Evolutionary conservation across 1,284 basidiomycete genomes (phyloP).

Genomic region (Ustilago sp.): DNA sequence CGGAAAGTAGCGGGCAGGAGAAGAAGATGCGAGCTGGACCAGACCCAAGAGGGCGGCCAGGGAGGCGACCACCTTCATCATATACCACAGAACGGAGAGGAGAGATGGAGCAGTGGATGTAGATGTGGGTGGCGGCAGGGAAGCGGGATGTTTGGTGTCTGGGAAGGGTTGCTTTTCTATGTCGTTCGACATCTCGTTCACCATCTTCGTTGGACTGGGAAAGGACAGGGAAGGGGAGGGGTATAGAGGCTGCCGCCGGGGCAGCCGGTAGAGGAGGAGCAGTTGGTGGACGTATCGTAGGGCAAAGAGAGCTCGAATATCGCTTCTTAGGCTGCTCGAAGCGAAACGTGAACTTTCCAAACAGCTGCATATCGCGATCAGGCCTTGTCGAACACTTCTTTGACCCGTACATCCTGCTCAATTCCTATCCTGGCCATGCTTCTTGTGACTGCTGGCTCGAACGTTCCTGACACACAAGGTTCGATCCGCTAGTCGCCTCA

Average conservation of each 20-base stretch:
- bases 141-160: background rate
- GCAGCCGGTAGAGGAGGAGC: background rate
- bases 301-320: background rate
- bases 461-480: background rate
- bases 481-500: background rate
- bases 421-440: background rate
- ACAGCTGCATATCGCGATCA: constrained; percentile 3
- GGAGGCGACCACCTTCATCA: constrained; percentile 39
- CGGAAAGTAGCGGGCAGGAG: constrained; percentile 16
- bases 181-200: constrained; percentile 39
- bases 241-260: constrained; percentile 8
- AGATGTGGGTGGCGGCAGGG: background rate
- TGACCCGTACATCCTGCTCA: no score
- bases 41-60: constrained; percentile 26
- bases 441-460: background rate
- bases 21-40: constrained; percentile 24
- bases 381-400: background rate
- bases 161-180: constrained; percentile 33
- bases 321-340: background rate
- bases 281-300: constrained; percentile 6
- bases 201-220: background rate
- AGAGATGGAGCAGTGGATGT: constrained; percentile 4
- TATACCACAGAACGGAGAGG: constrained; percentile 17
- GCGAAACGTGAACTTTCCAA: constrained; percentile 12
- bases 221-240: background rate